Conservation (phyloP, 192 early-diverging fungal genomes). For the Backusella macrospora region DNA sequence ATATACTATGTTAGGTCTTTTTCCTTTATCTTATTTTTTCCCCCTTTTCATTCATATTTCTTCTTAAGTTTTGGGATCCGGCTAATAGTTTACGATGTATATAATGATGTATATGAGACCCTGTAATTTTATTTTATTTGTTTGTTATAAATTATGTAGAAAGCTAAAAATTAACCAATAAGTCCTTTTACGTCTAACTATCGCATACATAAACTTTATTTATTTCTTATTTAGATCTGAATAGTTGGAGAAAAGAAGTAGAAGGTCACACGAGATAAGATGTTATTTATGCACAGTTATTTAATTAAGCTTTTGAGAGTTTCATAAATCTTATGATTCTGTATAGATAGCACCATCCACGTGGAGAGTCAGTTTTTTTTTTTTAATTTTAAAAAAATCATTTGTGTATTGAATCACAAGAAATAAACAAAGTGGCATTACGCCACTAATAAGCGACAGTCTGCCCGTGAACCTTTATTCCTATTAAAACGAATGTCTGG, state of each 20-base stretch:
- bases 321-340: slow-evolving; percentile 11
- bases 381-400: not conserved
- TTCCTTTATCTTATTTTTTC: too few species aligned
- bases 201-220: not conserved
- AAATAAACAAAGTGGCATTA: slow-evolving; percentile 11
- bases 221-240: not conserved
- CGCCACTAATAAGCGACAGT: not conserved
- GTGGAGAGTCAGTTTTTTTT: not conserved
- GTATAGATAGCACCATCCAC: not conserved
- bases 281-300: slow-evolving; percentile 15
- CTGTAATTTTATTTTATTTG: not conserved
- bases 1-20: too few species aligned
- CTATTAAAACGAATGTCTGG: not conserved
- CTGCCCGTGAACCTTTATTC: not conserved
- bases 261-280: not conserved
- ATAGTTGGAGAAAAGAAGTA: not conserved
- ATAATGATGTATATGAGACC: too few species aligned
- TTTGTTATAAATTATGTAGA: not conserved
- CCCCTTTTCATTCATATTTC: too few species aligned
- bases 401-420: not conserved
- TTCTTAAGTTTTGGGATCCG: too few species aligned
- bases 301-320: slow-evolving; percentile 13
- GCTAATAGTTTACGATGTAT: too few species aligned
- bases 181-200: not conserved
- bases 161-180: not conserved